Percentiles rank a stretch among this genome's conserved stretches.
phyloP scores from a whole-genome alignment of 2,329 filamentous ascomycete species.

The Thelonectria olida region DNA sequence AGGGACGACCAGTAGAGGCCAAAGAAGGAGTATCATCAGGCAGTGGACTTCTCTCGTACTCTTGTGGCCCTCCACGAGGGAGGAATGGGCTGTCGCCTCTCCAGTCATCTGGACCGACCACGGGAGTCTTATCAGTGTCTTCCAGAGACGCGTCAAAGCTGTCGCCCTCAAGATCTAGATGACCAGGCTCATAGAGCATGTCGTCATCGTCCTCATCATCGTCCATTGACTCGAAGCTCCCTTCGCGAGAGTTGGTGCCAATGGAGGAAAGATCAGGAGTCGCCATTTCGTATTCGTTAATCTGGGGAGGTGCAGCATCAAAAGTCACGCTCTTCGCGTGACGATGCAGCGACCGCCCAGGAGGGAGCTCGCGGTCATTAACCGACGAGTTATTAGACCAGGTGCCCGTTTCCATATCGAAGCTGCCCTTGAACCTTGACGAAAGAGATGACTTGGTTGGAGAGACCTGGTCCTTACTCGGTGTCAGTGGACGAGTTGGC shows the following conservation, averaged over 20 bases:
- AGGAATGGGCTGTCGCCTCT: conserved; percentile 71
- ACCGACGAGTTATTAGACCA: conserved; percentile 74
- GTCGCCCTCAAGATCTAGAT: conserved; percentile 67
- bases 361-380: conserved; percentile 67
- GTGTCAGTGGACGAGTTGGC: conserved; percentile 51
- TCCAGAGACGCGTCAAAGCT: conserved; percentile 97
- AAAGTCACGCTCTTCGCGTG: conserved; percentile 98
- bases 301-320: conserved; percentile 88
- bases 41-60: conserved; percentile 75
- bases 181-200: conserved; percentile 62
- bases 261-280: conserved; percentile 96
- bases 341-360: conserved; percentile 76
- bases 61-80: conserved; percentile 36
- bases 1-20: conserved; percentile 59
- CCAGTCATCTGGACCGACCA: conserved; percentile 98
- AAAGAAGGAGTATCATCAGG: conserved; percentile 59
- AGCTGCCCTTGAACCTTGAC: conserved; percentile 70
- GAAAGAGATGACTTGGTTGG: conserved; percentile 92
- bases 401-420: conserved; percentile 73
- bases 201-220: conserved; percentile 78
- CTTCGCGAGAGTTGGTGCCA: conserved; percentile 88
- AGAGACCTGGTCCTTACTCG: conserved; percentile 77
- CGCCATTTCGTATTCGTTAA: conserved; percentile 98
- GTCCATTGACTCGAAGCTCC: conserved; percentile 89
- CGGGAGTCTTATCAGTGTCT: conserved; percentile 95